Evolutionary conservation across 345 rosid species (phyloP), one percentile per base, ranked within the genome.

Genomic region (Tarenaya hassleriana): DNA sequence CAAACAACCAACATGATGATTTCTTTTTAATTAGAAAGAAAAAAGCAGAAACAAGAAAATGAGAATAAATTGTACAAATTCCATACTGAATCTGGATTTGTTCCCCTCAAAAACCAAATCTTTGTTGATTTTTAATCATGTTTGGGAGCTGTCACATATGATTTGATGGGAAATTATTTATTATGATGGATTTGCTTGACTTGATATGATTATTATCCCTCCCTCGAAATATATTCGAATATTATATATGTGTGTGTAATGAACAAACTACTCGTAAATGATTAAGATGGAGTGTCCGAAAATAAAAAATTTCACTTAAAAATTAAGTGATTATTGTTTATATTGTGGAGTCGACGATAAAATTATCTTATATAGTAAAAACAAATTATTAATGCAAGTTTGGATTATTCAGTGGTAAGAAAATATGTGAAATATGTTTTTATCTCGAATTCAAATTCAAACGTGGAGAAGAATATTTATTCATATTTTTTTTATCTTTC

Each of bases 1-100:
- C 21, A 64, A 56, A 56, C 63, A 56, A 43, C 41, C 41, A 41
- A 42, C 57, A 49, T 56, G 32, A 16, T 42, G 40, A 50, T 39
- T 31, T 16, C n/a, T 27, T 12, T 51, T 34, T 34, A 13, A 34
- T 29, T n/a, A n/a, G n/a, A n/a, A n/a, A n/a, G n/a, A n/a, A n/a
- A n/a, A n/a, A n/a, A n/a, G n/a, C n/a, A n/a, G n/a, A n/a, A n/a
- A n/a, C n/a, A 50, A 38, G 7, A 38, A 7, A 9, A 58, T 38
- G 9, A 9, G 4, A 39, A 17, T 16, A 7, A 40, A 29, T 4
- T 31, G 12, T 29, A n/a, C n/a, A n/a, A n/a, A n/a, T n/a, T n/a
- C n/a, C n/a, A 7, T 3, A 41, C 10, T 13, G 16, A 38, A 27
- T 27, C 24, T 39, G 4, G 27, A 47, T 32, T 47, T 47, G 47